These are phyloP conservation scores for Acephala macrosclerotiorum DNA, from an alignment of 2,329 filamentous ascomycete species.

Conservation along the genomic window DNA sequence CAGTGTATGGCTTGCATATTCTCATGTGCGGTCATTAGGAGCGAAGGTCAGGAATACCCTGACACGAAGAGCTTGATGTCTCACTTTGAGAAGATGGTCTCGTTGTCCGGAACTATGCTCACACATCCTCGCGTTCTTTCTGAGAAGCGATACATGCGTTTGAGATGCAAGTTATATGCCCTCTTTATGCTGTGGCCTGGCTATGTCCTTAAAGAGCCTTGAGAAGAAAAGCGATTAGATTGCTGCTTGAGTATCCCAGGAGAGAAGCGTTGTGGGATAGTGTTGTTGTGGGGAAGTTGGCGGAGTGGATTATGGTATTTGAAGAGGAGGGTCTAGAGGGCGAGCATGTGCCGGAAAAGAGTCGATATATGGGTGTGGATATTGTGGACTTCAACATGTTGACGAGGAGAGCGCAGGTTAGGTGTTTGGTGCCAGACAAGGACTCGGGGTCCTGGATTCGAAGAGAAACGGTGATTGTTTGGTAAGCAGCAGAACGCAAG, in stretches of 20 bases:
- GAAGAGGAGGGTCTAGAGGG: constrained; percentile 20
- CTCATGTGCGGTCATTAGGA: neutral
- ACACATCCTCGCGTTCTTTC: constrained; percentile 1
- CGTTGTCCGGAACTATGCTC: constrained; percentile 11
- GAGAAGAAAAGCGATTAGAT: constrained; percentile 15
- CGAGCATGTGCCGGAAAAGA: constrained; percentile 11
- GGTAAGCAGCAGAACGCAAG: neutral
- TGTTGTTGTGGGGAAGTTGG: constrained; percentile 17
- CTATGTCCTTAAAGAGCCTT: constrained; percentile 15
- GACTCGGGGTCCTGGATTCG: neutral
- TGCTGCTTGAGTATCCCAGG: constrained; percentile 11
- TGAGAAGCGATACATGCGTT: constrained; percentile 48
- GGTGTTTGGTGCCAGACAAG: constrained; percentile 5
- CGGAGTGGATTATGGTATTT: constrained; percentile 21
- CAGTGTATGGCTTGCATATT: constrained; percentile 8
- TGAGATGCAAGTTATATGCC: constrained; percentile 67
- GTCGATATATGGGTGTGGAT: constrained; percentile 8
- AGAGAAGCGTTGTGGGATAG: constrained; percentile 24
- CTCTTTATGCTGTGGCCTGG: constrained; percentile 67
- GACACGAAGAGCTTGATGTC: constrained; percentile 19
- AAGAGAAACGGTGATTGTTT: neutral
- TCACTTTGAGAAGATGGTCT: constrained; percentile 48
- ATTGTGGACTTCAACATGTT: constrained; percentile 14
- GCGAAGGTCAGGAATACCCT: neutral
- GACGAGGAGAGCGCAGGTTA: constrained; percentile 3